Evolutionary conservation across 2,329 filamentous ascomycete species (phyloP), one percentile per base, ranked within the genome.

Genomic region (Thermochaetoides dissita): DNA sequence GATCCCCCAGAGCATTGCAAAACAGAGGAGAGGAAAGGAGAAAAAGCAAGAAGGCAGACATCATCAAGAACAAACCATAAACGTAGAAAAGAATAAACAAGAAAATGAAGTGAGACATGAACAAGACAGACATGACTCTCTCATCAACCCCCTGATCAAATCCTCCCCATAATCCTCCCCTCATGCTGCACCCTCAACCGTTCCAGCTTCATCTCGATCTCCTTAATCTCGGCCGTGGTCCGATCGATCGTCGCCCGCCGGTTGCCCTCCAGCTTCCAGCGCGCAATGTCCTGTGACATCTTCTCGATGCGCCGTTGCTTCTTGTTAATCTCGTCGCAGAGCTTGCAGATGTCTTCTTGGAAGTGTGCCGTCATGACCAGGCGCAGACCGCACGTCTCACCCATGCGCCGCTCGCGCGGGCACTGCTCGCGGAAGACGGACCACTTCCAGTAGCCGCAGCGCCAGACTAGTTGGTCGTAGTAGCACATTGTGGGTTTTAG

Each of bases 371-470:
- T 68, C 67, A 83, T 87, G 57, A 94, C 80, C 50, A 94, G 75
- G 66, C 86, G 94, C 66, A 94, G 81, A 48, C 89, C 89, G 65
- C 89, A 96, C 33, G 89, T 95, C 70, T 96, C 89, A 56, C 89
- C 89, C 52, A 84, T 94, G 51, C 89, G 84, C 67, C 94, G 93
- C 62, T 95, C 89, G 64, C 86, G 87, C 63, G 83, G 81, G 72
- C 89, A 96, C 60, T 94, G 88, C 63, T 88, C 76, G 51, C 84
- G 79, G 69, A 95, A 95, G 66, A 81, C 82, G 51, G 85, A 84
- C 88, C 88, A 96, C 63, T 87, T 86, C 81, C 83, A 94, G 72
- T 86, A 89, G 57, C 84, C 83, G 66, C 89, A 96, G 44, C 63
- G 63, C 74, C 84, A 94, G 54, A 77, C 74, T 61, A 81, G 86